Conservation (phyloP, 2,329 filamentous ascomycete genomes). For the Trichoderma guizhouense region DNA sequence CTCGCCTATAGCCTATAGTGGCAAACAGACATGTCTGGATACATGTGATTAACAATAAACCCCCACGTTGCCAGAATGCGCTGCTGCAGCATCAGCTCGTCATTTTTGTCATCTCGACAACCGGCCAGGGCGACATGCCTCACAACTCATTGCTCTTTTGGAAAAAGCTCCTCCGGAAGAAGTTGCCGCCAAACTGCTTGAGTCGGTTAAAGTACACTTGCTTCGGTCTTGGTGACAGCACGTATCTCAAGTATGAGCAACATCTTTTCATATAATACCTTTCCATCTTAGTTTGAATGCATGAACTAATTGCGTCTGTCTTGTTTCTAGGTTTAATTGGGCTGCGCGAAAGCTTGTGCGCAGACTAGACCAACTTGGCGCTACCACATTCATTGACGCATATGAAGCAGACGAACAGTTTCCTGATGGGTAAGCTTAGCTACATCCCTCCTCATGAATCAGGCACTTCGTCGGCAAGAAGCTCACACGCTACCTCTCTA, state of each 20-base stretch:
- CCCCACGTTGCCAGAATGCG: constrained; percentile 39
- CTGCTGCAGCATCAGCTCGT: constrained; percentile 56
- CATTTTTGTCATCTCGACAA: constrained; percentile 84
- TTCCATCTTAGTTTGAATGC: background rate
- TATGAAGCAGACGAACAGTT: constrained; percentile 94
- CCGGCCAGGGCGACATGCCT: constrained; percentile 90
- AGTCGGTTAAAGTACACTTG: constrained; percentile 69
- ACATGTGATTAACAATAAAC: background rate
- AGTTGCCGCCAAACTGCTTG: constrained; percentile 68
- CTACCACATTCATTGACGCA: constrained; percentile 67
- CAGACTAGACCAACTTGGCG: constrained; percentile 79
- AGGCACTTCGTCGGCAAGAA: background rate
- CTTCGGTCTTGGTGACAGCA: constrained; percentile 92
- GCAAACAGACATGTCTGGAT: background rate
- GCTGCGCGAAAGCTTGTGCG: constrained; percentile 85
- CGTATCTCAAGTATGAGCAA: constrained; percentile 73
- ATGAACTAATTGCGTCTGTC: background rate
- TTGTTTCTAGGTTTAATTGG: constrained; percentile 73
- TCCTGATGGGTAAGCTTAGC: constrained; percentile 71
- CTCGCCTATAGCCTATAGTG: background rate
- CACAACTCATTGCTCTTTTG: constrained; percentile 79
- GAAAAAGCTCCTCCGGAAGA: constrained; percentile 77
- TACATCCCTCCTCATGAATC: no score
- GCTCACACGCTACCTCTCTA: constrained; percentile 32
- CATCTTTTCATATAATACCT: background rate